A percentile compares a stretch with the other conserved stretches of the same genome.
These are phyloP conservation scores for Canavalia ensiformis DNA, from an alignment of 306 rosid genomes.

Conservation along the genomic window DNA sequence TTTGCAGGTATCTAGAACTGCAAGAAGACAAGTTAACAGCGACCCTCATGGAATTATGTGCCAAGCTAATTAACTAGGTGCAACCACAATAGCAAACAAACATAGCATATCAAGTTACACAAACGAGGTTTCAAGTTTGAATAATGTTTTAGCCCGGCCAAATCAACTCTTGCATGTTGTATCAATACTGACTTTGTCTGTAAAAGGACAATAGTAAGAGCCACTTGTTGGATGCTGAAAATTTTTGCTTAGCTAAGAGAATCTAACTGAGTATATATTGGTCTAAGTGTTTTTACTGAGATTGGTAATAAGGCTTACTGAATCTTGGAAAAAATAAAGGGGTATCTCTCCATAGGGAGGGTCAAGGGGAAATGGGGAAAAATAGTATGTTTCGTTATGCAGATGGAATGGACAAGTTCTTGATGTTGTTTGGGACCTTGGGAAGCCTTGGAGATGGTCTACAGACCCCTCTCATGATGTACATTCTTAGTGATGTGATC, in stretches of 20 bases:
- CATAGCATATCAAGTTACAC: slow-evolving; percentile 42
- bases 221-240: slow-evolving; percentile 41
- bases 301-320: slow-evolving; percentile 39
- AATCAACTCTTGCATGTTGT: slow-evolving; percentile 20
- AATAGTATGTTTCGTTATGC: slow-evolving; percentile 77
- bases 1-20: slow-evolving; percentile 38
- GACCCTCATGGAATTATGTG: slow-evolving; percentile 15
- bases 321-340: slow-evolving; percentile 1
- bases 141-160: slow-evolving; percentile 39
- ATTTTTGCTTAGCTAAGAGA: slow-evolving; percentile 39
- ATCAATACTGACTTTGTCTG: slow-evolving; percentile 44
- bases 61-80: slow-evolving; percentile 35
- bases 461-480: slow-evolving; percentile 86
- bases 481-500: slow-evolving; percentile 81
- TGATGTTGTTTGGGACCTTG: slow-evolving; percentile 80
- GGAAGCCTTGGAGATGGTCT: slow-evolving; percentile 92
- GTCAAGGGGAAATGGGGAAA: slow-evolving; percentile 62
- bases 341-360: slow-evolving; percentile 38
- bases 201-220: slow-evolving; percentile 50
- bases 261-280: slow-evolving; percentile 44
- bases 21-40: slow-evolving; percentile 50
- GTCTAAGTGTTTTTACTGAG: slow-evolving; percentile 27
- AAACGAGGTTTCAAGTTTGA: slow-evolving; percentile 49
- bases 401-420: slow-evolving; percentile 73
- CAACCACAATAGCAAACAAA: slow-evolving; percentile 41